These are phyloP conservation scores for Mrakia gelida DNA, from an alignment of 768 basidiomycete genomes.

Conservation along the genomic window DNA sequence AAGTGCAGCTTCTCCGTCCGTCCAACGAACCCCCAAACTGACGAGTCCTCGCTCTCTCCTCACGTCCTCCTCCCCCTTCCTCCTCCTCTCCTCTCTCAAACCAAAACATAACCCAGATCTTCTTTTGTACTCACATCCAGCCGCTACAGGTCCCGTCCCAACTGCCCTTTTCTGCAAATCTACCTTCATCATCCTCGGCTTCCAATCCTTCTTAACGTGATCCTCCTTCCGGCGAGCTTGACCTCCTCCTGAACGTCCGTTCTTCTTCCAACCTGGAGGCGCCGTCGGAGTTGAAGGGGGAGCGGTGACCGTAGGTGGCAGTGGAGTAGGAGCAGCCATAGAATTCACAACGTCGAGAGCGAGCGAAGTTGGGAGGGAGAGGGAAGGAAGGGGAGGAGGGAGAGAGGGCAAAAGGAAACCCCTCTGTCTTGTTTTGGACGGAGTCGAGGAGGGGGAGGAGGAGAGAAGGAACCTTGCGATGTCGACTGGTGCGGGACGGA, in stretches of 20 bases:
- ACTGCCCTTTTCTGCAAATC: neutral
- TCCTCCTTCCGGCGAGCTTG: neutral
- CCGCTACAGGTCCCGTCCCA: conserved; percentile 21
- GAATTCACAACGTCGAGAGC: neutral
- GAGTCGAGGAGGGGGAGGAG: neutral
- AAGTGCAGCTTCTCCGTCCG: neutral
- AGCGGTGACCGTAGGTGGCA: neutral
- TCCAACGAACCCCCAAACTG: neutral
- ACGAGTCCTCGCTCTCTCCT: neutral
- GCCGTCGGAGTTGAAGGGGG: neutral
- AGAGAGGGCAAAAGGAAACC: neutral
- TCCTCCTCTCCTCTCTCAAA: neutral
- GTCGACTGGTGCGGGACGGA: neutral
- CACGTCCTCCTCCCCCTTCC: neutral
- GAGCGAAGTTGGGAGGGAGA: neutral
- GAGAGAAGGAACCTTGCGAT: too few species aligned
- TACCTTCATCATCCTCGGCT: neutral
- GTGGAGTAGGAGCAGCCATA: neutral
- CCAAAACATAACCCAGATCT: neutral
- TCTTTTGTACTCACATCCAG: conserved; percentile 14
- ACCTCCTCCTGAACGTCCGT: neutral
- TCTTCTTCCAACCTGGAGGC: neutral
- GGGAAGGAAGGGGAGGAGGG: neutral
- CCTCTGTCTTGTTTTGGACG: neutral
- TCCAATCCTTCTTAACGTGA: neutral